Conservation (phyloP, 2,329 filamentous ascomycete species). For the Epichloe gansuensis region DNA sequence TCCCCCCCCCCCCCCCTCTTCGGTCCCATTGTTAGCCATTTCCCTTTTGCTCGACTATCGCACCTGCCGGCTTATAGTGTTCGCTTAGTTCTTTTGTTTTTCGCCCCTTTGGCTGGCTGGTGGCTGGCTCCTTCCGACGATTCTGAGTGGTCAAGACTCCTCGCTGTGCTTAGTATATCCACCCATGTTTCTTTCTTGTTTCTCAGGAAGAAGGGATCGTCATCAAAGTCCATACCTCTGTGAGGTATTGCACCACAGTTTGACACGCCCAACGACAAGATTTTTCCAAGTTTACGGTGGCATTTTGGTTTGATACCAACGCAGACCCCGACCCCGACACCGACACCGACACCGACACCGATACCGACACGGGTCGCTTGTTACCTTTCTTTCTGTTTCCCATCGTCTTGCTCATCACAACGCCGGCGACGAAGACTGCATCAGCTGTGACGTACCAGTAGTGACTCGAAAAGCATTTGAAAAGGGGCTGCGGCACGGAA, state of each 20-base stretch:
- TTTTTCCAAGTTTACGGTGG: background rate
- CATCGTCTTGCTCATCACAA: background rate
- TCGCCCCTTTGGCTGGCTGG: background rate
- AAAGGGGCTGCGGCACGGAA: background rate
- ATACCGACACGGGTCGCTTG: background rate
- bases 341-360: background rate
- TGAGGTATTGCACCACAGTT: background rate
- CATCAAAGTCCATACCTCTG: conserved; percentile 2
- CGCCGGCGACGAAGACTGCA: background rate
- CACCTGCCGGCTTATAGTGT: conserved; percentile 3
- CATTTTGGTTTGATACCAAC: too few species aligned
- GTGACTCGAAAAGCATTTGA: background rate
- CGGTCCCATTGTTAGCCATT: background rate
- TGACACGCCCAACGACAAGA: background rate
- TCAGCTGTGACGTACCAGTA: background rate
- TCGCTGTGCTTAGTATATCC: background rate
- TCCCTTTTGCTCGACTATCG: background rate
- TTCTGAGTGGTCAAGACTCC: background rate
- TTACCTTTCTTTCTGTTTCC: background rate
- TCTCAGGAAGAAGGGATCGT: background rate
- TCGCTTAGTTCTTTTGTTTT: conserved; percentile 5
- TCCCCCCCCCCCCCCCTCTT: background rate
- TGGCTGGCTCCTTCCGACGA: background rate
- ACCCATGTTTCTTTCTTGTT: background rate
- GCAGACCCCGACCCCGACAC: background rate